Evolutionary conservation across 176 grass and related monocot genomes (phyloP), one percentile per base, ranked within the genome.

Genomic region (Phragmites australis): DNA sequence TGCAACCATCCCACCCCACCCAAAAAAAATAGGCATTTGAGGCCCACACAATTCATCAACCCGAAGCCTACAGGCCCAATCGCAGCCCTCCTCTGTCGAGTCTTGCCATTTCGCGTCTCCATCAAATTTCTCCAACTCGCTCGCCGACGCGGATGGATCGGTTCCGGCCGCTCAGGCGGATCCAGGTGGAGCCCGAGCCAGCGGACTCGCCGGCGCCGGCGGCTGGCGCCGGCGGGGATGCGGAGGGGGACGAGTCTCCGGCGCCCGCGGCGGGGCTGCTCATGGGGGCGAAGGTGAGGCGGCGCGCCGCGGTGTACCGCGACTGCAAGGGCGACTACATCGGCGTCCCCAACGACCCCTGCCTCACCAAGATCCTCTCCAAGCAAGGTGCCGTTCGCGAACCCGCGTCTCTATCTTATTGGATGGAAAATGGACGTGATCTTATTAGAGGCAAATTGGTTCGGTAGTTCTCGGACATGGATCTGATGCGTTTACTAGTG

Each of bases 311-410:
- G 54, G 70, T 86, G 39, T 79, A 88, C 21, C 65, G 86, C 80
- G 87, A 94, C 47, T 97, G 91, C 80, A 82, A 64, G 77, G 92
- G 94, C 55, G 94, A 97, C 68, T 97, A 97, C 83, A 82, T 97
- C 78, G 94, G 94, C 70, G 77, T 97, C 21, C 68, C 85, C 63
- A 88, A 65, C 85, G 97, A 99, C 59, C 84, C 93, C 19, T 84
- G 78, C 81, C 90, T 99, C 61, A 67, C 85, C 45, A 99, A 89
- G 79, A 93, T 99, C 75, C 81, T 98, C 62, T 68, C 88, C 72
- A 98, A 98, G 69, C 92, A 98, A 94, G 96, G 92, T 98, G 46
- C 27, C 32, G 9, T 18, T 1, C 25, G 10, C 1, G 18, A 2
- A 39, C 22, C 14, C 57, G 5, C 37, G 0, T 53, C 6, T 58